A percentile compares a stretch with the other conserved stretches of the same genome.
Evolutionary conservation across 2,329 filamentous ascomycete species (phyloP).

Genomic region (Trichoderma guizhouense): DNA sequence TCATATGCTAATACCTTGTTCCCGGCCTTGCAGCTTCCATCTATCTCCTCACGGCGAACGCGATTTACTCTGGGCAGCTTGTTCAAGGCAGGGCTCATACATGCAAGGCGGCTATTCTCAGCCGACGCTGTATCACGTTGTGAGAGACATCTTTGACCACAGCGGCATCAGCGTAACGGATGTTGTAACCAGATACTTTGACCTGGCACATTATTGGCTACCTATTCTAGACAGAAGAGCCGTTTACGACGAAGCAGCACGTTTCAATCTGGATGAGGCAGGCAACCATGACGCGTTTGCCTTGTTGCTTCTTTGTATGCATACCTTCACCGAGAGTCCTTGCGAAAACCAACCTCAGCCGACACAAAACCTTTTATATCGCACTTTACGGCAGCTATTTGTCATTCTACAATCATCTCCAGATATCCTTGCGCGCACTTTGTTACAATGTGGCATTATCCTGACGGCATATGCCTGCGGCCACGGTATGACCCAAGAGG

Average conservation of each 20-base stretch:
- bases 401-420: background rate
- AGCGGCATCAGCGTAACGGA: background rate
- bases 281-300: background rate
- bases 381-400: background rate
- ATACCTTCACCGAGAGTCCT: background rate
- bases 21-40: background rate
- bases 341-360: background rate
- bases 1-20: background rate
- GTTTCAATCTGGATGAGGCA: background rate
- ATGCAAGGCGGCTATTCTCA: background rate
- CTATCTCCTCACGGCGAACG: background rate
- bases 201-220: background rate
- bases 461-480: background rate
- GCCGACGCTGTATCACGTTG: background rate
- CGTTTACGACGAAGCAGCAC: background rate
- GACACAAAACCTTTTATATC: background rate
- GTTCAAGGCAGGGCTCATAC: background rate
- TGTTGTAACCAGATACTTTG: background rate
- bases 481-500: background rate
- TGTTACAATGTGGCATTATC: slow-evolving; percentile 3
- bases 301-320: slow-evolving; percentile 1
- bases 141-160: background rate
- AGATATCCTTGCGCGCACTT: background rate
- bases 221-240: background rate
- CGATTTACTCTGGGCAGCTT: slow-evolving; percentile 2